These are phyloP conservation scores for Amaranthus cruentus DNA, from an alignment of 148 eudicot genomes.

Conservation along the genomic window DNA sequence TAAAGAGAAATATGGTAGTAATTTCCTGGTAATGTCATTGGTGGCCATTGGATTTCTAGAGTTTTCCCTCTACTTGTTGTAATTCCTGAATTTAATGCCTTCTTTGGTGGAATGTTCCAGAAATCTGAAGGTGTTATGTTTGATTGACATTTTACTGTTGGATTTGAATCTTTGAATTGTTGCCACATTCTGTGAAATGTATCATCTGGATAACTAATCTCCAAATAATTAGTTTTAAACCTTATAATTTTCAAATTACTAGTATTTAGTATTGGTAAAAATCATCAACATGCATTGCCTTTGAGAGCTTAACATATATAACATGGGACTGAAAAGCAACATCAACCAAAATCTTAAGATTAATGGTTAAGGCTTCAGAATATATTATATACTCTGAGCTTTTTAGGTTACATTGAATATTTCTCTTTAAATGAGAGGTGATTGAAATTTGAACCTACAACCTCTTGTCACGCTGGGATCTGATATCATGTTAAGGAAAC, in stretches of 20 bases:
- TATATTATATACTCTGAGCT: no score
- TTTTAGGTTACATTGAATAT: no score
- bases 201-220: slow-evolving; percentile 87
- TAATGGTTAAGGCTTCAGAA: neutral
- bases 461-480: no score
- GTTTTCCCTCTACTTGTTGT: slow-evolving; percentile 65
- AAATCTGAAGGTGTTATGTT: slow-evolving; percentile 51
- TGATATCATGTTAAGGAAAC: no score
- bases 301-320: no score
- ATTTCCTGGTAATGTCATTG: slow-evolving; percentile 38
- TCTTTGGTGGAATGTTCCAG: slow-evolving; percentile 79
- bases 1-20: slow-evolving; percentile 68
- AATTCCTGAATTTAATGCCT: slow-evolving; percentile 45
- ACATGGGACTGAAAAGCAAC: no score
- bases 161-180: slow-evolving; percentile 45
- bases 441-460: no score
- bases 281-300: neutral
- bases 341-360: no score
- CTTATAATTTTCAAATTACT: no score
- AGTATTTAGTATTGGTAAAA: no score
- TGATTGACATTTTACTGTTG: slow-evolving; percentile 37
- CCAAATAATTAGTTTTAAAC: neutral
- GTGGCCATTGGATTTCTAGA: slow-evolving; percentile 60
- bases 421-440: no score
- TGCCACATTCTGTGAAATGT: slow-evolving; percentile 63